These are phyloP conservation scores for Phytophthora meadii DNA, from an alignment of 352 stramenopile species.

Conservation along the genomic window DNA sequence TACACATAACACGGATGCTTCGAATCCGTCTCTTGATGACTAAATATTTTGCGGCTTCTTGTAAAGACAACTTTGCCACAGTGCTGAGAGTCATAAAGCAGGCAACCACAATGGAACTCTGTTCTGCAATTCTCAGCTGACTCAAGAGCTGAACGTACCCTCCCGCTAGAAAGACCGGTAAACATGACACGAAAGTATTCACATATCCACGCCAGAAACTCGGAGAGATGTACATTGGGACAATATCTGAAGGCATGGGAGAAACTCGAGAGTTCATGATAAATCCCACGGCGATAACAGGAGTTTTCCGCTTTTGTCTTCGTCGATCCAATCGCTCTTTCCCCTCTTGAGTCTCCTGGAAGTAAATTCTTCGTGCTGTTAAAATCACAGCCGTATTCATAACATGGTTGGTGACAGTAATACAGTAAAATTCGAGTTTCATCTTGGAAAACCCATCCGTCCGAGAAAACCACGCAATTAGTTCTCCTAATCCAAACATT, in stretches of 20 bases:
- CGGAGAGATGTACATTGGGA: conserved; percentile 16
- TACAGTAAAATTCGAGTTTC: conserved; percentile 43
- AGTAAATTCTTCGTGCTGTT: conserved; percentile 31
- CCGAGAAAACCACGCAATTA: conserved; percentile 10
- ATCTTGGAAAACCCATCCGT: conserved; percentile 16
- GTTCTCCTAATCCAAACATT: conserved; percentile 21
- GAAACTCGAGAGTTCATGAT: conserved; percentile 16
- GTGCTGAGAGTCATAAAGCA: conserved; percentile 39
- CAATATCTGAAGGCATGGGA: conserved; percentile 11
- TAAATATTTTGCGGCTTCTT: conserved; percentile 39
- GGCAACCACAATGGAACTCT: conserved; percentile 16
- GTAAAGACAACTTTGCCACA: conserved; percentile 39
- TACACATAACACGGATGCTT: conserved; percentile 51
- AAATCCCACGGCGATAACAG: conserved; percentile 11
- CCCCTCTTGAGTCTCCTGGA: conserved; percentile 26
- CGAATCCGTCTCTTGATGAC: conserved; percentile 37
- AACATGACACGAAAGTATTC: conserved; percentile 14
- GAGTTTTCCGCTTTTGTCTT: conserved; percentile 20
- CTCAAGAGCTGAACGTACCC: conserved; percentile 34
- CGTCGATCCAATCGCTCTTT: conserved; percentile 21
- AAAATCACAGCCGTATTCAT: conserved; percentile 33
- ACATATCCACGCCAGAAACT: conserved; percentile 29
- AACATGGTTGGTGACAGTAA: conserved; percentile 16
- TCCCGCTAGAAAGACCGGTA: conserved; percentile 27
- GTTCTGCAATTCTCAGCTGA: conserved; percentile 19